phyloP scores from a whole-genome alignment of 257 asterid species.

The Solanum commersonii region DNA sequence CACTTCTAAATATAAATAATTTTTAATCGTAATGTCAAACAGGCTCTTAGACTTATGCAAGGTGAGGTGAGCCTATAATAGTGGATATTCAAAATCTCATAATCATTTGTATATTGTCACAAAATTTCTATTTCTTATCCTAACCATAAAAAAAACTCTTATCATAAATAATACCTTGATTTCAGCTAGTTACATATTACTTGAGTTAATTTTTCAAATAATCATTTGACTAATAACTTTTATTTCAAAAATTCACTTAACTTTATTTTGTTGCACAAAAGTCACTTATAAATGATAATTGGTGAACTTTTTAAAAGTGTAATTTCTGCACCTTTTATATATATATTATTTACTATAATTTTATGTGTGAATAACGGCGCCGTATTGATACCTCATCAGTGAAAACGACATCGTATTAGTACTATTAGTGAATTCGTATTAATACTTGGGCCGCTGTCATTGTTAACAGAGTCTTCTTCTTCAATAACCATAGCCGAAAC shows the following conservation, averaged over 20 bases:
- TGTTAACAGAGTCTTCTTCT: neutral
- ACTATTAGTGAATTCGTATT: no score
- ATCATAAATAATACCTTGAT: neutral
- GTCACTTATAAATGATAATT: neutral
- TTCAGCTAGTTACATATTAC: neutral
- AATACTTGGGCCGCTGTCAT: neutral
- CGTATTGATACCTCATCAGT: neutral
- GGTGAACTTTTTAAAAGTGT: no score
- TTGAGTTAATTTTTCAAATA: neutral
- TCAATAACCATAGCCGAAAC: neutral
- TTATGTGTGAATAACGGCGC: neutral
- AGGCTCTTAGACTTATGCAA: no score
- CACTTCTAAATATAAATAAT: no score
- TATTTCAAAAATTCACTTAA: no score
- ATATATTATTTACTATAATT: no score
- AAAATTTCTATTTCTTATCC: neutral
- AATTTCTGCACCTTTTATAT: no score
- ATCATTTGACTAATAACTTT: no score
- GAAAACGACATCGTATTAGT: no score
- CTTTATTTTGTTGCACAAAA: neutral
- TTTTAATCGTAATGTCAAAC: no score
- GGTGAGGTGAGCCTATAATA: no score
- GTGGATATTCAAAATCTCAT: neutral
- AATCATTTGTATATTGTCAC: neutral
- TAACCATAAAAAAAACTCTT: neutral